Percentiles rank a stretch among this genome's conserved stretches.
Conservation (phyloP, 768 basidiomycete genomes). For the Hysterangium stoloniferum region DNA sequence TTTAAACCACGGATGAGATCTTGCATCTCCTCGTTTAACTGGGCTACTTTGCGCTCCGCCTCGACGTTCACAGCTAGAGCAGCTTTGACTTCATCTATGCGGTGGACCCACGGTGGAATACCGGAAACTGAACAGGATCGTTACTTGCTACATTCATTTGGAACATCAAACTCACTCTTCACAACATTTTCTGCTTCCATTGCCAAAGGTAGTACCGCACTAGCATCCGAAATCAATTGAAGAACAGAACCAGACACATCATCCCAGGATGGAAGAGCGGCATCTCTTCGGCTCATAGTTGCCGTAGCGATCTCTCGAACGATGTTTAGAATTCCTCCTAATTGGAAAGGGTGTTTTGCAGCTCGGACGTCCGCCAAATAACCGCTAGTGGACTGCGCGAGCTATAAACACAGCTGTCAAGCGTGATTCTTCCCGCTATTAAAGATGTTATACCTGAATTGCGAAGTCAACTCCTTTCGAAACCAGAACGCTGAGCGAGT, state of each 20-base stretch:
- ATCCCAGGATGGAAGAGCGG: conserved; percentile 72
- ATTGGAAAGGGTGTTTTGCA: conserved; percentile 70
- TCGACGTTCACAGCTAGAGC: conserved; percentile 82
- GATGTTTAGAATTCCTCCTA: conserved; percentile 60
- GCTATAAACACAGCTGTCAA: conserved; percentile 33
- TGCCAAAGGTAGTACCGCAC: conserved; percentile 58
- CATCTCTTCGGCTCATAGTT: conserved; percentile 60
- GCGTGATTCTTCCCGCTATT: background rate
- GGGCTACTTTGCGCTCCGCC: conserved; percentile 80
- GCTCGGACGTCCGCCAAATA: conserved; percentile 77
- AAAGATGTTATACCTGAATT: conserved; percentile 55
- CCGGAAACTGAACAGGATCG: conserved; percentile 46
- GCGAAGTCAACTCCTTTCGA: conserved; percentile 86
- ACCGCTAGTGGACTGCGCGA: conserved; percentile 83
- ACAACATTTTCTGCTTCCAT: conserved; percentile 71
- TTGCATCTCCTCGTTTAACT: conserved; percentile 86
- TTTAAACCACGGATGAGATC: conserved; percentile 78
- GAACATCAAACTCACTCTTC: conserved; percentile 66
- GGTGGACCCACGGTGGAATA: conserved; percentile 75
- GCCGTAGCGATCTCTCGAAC: conserved; percentile 67
- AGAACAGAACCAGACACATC: conserved; percentile 62
- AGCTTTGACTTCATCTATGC: conserved; percentile 78
- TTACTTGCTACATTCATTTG: background rate
- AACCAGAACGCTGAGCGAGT: conserved; percentile 60
- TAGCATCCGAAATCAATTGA: conserved; percentile 64